These are phyloP conservation scores for Ramicandelaber brevisporus DNA, from an alignment of 192 early-diverging fungal genomes.

Conservation along the genomic window DNA sequence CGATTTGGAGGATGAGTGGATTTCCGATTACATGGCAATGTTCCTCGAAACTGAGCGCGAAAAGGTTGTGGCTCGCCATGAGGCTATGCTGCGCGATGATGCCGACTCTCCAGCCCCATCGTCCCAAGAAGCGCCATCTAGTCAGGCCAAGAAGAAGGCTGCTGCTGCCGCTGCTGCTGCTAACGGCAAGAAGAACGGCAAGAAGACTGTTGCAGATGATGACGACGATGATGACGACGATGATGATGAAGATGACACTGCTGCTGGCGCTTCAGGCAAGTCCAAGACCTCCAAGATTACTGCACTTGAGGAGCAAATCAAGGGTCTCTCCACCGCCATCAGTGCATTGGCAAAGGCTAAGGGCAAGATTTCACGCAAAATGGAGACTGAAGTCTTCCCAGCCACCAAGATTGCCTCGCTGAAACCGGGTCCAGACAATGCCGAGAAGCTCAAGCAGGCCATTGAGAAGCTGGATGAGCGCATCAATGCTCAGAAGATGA, in stretches of 20 bases:
- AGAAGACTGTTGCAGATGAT: no score
- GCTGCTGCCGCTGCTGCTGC: no score
- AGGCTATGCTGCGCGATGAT: no score
- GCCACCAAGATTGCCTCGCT: slow-evolving; percentile 9
- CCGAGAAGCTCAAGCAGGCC: slow-evolving; percentile 50
- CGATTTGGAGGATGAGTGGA: slow-evolving; percentile 58
- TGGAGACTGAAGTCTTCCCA: slow-evolving; percentile 15
- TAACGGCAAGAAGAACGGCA: no score
- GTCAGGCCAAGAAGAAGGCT: slow-evolving; percentile 17
- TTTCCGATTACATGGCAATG: slow-evolving; percentile 24
- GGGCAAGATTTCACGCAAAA: slow-evolving; percentile 15
- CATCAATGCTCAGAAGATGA: slow-evolving; percentile 44
- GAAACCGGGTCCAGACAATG: slow-evolving; percentile 5
- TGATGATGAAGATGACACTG: slow-evolving; percentile 57
- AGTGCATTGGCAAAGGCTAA: slow-evolving; percentile 17
- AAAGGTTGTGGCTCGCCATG: slow-evolving; percentile 7
- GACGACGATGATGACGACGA: no score
- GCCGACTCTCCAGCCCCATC: no score
- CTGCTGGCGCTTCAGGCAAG: slow-evolving; percentile 26
- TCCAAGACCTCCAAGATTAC: slow-evolving; percentile 19
- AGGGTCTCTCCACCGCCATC: slow-evolving; percentile 7
- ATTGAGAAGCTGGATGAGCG: slow-evolving; percentile 39
- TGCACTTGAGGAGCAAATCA: slow-evolving; percentile 19
- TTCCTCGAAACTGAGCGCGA: slow-evolving; percentile 51
- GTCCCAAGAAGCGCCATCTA: no score